Evolutionary conservation across 2,329 filamentous ascomycete species (phyloP).

Genomic region (Fusarium sp.): DNA sequence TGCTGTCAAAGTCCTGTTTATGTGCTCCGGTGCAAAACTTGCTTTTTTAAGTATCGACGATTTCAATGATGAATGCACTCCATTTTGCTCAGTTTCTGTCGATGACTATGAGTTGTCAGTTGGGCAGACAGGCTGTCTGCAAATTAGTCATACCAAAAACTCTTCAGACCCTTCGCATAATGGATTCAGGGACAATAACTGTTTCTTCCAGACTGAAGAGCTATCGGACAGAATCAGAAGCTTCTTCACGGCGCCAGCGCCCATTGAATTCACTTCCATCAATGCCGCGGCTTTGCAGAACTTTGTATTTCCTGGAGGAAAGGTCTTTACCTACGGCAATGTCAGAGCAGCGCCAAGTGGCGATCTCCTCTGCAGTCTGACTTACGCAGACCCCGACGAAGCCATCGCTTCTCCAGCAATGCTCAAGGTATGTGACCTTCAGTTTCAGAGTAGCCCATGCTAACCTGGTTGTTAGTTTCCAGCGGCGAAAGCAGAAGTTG

Average conservation of each 20-base stretch:
- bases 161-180: background rate
- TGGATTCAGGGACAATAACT: background rate
- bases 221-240: background rate
- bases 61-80: no score
- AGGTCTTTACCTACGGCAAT: accelerated
- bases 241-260: accelerated
- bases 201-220: background rate
- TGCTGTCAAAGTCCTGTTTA: no score
- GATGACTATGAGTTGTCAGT: background rate
- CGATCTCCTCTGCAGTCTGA: background rate
- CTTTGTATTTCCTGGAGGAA: background rate
- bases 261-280: background rate
- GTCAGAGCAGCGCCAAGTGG: background rate
- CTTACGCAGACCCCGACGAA: background rate
- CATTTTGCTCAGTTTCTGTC: no score
- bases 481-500: accelerated
- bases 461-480: accelerated
- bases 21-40: no score
- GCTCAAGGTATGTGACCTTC: background rate
- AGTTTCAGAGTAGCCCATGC: accelerated
- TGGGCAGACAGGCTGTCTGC: background rate
- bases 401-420: background rate
- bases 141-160: background rate
- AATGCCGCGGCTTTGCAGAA: background rate
- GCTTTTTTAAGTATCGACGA: no score